Percentiles rank a stretch among this genome's conserved stretches.
phyloP scores from a whole-genome alignment of 1,139 yeast genomes.

The Trichomonascaceae sp. region DNA sequence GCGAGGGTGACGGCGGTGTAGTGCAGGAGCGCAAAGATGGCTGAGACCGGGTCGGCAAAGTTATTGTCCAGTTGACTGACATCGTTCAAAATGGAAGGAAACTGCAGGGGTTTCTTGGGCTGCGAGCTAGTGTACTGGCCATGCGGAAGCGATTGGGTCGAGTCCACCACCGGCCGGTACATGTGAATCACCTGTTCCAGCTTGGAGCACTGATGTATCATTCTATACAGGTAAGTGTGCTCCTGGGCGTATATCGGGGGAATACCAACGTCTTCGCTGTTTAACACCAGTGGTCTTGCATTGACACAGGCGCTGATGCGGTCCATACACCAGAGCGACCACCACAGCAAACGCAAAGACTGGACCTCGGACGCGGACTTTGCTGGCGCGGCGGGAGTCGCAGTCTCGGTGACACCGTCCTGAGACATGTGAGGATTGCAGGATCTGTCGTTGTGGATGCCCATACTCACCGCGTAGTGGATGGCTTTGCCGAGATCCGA shows the following conservation, averaged over 20 bases:
- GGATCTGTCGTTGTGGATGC: constrained; percentile 26
- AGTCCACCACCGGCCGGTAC: constrained; percentile 21
- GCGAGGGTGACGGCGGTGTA: constrained; percentile 22
- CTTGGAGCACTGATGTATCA: constrained; percentile 23
- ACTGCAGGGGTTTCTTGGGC: constrained; percentile 3
- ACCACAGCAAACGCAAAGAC: constrained; percentile 27
- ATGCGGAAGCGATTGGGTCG: constrained; percentile 18
- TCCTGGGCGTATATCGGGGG: constrained; percentile 19
- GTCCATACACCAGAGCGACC: constrained; percentile 31
- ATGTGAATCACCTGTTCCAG: constrained; percentile 26
- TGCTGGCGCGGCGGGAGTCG: not conserved
- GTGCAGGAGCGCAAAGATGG: constrained; percentile 20
- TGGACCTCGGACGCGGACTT: too few species aligned
- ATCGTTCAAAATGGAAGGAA: constrained; percentile 11
- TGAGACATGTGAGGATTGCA: constrained; percentile 15
- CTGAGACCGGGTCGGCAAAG: constrained; percentile 15
- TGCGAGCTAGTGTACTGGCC: constrained; percentile 3
- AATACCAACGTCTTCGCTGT: constrained; percentile 28
- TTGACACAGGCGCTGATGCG: constrained; percentile 29
- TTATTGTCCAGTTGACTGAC: constrained; percentile 9
- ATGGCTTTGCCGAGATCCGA: constrained; percentile 28
- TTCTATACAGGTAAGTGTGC: constrained; percentile 17
- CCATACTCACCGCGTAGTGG: constrained; percentile 28
- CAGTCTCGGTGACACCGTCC: not conserved
- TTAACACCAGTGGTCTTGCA: constrained; percentile 28